phyloP scores from a whole-genome alignment of 2,329 filamentous ascomycete genomes.

The Cladosporium phlei region DNA sequence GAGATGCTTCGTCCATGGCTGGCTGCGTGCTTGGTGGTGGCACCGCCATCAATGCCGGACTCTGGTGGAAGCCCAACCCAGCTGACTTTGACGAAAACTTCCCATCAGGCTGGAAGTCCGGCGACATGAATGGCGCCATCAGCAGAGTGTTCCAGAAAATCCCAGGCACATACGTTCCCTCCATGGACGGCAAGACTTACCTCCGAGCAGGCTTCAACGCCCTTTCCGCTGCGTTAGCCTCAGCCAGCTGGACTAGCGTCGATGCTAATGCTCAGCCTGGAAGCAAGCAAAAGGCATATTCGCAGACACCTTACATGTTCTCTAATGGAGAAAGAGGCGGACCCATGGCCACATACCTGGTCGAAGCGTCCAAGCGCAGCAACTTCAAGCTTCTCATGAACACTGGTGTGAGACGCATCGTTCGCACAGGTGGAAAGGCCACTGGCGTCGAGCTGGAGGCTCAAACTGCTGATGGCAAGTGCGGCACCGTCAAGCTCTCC shows the following conservation, averaged over 20 bases:
- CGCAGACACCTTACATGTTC: constrained; percentile 64
- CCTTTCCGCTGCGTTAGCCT: constrained; percentile 51
- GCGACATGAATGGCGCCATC: constrained; percentile 57
- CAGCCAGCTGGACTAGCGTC: constrained; percentile 59
- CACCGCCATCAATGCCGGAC: constrained; percentile 61
- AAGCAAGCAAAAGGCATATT: constrained; percentile 62
- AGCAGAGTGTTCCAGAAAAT: constrained; percentile 63
- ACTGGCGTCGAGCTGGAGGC: constrained; percentile 66
- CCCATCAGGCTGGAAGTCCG: constrained; percentile 65
- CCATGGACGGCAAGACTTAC: constrained; percentile 59
- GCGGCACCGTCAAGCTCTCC: constrained; percentile 58
- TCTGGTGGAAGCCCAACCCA: constrained; percentile 63
- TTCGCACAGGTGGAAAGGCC: constrained; percentile 57
- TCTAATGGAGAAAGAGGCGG: constrained; percentile 62
- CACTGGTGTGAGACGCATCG: constrained; percentile 59
- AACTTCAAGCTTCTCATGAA: constrained; percentile 66
- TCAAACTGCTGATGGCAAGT: constrained; percentile 49
- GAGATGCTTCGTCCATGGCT: constrained; percentile 66
- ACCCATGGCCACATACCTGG: constrained; percentile 67
- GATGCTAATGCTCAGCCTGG: constrained; percentile 56
- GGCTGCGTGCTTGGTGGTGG: constrained; percentile 67
- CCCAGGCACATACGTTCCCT: constrained; percentile 63
- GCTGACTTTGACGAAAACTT: constrained; percentile 69
- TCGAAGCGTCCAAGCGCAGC: constrained; percentile 51
- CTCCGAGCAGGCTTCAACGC: constrained; percentile 61